These are phyloP conservation scores for Cutaneotrichosporon cutaneum DNA, from an alignment of 1,284 basidiomycete genomes.

Conservation along the genomic window DNA sequence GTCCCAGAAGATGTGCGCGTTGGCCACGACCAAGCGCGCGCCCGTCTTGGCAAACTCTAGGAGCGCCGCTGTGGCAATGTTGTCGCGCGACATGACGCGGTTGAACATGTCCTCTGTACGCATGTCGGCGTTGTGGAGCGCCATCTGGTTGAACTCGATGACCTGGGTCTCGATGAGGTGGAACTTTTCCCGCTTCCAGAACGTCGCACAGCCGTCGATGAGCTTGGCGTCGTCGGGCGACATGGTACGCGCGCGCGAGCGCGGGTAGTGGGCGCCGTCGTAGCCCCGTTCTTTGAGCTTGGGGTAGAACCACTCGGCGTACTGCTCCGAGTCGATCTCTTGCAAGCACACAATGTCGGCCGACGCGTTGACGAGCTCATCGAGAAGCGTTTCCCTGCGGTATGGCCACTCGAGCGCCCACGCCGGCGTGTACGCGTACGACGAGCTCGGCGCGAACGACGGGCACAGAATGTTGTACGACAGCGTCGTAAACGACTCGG, in stretches of 20 bases:
- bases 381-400: constrained; percentile 84
- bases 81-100: constrained; percentile 92
- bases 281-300: constrained; percentile 77
- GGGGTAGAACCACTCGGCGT: constrained; percentile 87
- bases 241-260: constrained; percentile 93
- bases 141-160: constrained; percentile 90
- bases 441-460: constrained; percentile 78
- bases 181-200: constrained; percentile 90
- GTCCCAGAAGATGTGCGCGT: constrained; percentile 93
- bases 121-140: constrained; percentile 91
- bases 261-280: constrained; percentile 91
- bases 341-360: constrained; percentile 88
- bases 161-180: constrained; percentile 90
- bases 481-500: constrained; percentile 73
- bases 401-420: constrained; percentile 97
- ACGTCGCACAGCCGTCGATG: constrained; percentile 97
- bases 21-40: constrained; percentile 82
- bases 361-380: constrained; percentile 78
- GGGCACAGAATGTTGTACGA: constrained; percentile 97
- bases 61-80: constrained; percentile 84
- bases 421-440: constrained; percentile 95
- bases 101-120: constrained; percentile 99
- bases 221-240: constrained; percentile 76
- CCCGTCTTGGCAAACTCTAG: constrained; percentile 86
- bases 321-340: constrained; percentile 91